Conservation (phyloP, 192 early-diverging fungal genomes). For the Helicostylum pulchrum region DNA sequence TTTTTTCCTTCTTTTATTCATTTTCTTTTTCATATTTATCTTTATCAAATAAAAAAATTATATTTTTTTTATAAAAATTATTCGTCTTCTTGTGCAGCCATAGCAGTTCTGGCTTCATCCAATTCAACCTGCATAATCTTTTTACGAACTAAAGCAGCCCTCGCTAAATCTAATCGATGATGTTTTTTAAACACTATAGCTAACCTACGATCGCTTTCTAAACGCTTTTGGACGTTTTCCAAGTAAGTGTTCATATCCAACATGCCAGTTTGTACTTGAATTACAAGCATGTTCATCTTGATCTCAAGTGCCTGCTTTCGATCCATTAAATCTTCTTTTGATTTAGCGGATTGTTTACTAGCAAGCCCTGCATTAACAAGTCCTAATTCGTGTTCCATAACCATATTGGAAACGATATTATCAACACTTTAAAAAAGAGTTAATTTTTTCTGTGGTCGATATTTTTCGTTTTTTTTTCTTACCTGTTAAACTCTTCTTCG, state of each 20-base stretch:
- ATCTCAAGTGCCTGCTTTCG: conserved; percentile 64
- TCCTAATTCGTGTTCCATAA: conserved; percentile 66
- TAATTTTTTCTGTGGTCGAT: background rate
- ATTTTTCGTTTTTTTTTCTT: conserved; percentile 8
- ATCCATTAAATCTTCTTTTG: conserved; percentile 63
- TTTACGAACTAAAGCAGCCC: conserved; percentile 56
- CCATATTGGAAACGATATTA: conserved; percentile 65
- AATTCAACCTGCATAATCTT: conserved; percentile 81
- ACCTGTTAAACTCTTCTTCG: conserved; percentile 58
- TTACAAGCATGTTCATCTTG: conserved; percentile 70
- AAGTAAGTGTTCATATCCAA: conserved; percentile 72
- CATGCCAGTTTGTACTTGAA: conserved; percentile 65
- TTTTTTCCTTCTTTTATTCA: background rate
- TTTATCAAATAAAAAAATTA: background rate
- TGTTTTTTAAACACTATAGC: conserved; percentile 68
- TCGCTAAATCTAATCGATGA: conserved; percentile 63
- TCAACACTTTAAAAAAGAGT: conserved; percentile 58
- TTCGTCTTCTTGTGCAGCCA: conserved; percentile 35
- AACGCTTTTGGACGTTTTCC: conserved; percentile 51
- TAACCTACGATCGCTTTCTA: conserved; percentile 55
- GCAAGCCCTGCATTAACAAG: conserved; percentile 45
- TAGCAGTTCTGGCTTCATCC: conserved; percentile 68
- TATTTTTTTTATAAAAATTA: background rate
- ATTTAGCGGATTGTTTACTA: conserved; percentile 37
- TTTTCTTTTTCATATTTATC: background rate